Conservation (phyloP, 2,329 filamentous ascomycete species). For the Ceratocystiopsis minuta region DNA sequence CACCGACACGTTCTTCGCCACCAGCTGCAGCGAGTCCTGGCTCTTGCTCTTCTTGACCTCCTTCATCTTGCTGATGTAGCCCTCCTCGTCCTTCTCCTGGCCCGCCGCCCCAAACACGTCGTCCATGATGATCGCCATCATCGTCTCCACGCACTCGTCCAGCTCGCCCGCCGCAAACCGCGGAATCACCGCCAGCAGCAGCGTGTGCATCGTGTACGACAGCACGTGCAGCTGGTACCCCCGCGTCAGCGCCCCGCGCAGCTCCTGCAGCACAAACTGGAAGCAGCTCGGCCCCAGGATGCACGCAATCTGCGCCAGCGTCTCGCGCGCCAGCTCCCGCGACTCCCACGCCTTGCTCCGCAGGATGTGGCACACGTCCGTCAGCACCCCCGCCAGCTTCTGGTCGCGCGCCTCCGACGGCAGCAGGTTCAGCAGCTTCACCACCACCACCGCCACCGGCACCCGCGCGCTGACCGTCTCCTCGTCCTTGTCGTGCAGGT, state of each 20-base stretch:
- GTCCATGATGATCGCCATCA: slow-evolving; percentile 82
- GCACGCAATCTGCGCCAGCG: slow-evolving; percentile 64
- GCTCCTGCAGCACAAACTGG: slow-evolving; percentile 82
- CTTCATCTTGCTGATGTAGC: slow-evolving; percentile 88
- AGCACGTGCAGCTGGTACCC: slow-evolving; percentile 92
- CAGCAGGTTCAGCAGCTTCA: slow-evolving; percentile 71
- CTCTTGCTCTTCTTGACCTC: slow-evolving; percentile 97
- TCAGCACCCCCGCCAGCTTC: slow-evolving; percentile 64
- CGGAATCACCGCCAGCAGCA: slow-evolving; percentile 59
- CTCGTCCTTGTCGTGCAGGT: slow-evolving; percentile 89
- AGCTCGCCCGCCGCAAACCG: slow-evolving; percentile 64
- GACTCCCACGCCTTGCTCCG: slow-evolving; percentile 78
- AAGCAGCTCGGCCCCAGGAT: slow-evolving; percentile 71
- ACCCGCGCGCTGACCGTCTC: slow-evolving; percentile 84
- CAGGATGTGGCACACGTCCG: slow-evolving; percentile 84
- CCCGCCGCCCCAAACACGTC: slow-evolving; percentile 88
- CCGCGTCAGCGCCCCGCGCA: slow-evolving; percentile 62
- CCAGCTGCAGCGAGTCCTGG: slow-evolving; percentile 88
- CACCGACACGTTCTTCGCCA: slow-evolving; percentile 69
- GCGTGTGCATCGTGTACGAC: slow-evolving; percentile 85
- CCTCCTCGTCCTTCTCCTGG: slow-evolving; percentile 92
- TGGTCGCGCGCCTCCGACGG: slow-evolving; percentile 54
- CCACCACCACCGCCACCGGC: slow-evolving; percentile 71
- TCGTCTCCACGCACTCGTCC: slow-evolving; percentile 65
- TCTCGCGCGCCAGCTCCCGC: slow-evolving; percentile 78